phyloP scores from a whole-genome alignment of 768 basidiomycete species.

The Cyclocybe cylindracea region DNA sequence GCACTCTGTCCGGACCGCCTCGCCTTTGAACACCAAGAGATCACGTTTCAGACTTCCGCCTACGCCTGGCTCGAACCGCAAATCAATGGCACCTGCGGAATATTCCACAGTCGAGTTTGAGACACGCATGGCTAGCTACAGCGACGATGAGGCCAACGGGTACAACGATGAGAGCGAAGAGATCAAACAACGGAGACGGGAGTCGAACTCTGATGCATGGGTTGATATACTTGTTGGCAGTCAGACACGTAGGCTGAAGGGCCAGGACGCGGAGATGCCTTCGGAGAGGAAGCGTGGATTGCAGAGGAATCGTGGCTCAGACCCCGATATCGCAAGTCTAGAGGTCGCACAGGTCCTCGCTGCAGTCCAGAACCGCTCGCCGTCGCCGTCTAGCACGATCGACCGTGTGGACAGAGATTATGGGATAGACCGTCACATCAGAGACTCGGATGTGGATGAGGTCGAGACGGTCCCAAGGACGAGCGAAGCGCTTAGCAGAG shows the following conservation, averaged over 20 bases:
- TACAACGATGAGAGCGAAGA: constrained; percentile 36
- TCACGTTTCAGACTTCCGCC: constrained; percentile 64
- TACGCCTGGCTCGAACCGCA: constrained; percentile 49
- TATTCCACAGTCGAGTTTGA: constrained; percentile 84
- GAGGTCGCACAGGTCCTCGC: constrained; percentile 77
- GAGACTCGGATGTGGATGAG: constrained; percentile 52
- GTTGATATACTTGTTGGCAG: constrained; percentile 81
- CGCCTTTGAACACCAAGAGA: constrained; percentile 36
- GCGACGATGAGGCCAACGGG: constrained; percentile 44
- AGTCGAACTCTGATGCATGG: constrained; percentile 75
- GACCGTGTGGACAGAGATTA: constrained; percentile 38
- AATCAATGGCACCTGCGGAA: constrained; percentile 67
- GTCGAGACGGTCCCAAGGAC: constrained; percentile 46
- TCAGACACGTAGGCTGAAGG: constrained; percentile 49
- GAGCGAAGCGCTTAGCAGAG: constrained; percentile 26
- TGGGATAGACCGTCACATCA: constrained; percentile 33
- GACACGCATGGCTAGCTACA: constrained; percentile 72
- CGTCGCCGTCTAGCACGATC: constrained; percentile 33
- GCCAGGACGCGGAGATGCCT: constrained; percentile 50
- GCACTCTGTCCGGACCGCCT: constrained; percentile 30
- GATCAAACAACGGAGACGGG: constrained; percentile 47
- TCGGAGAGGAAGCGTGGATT: constrained; percentile 33
- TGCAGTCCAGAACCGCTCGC: constrained; percentile 42
- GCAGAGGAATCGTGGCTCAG: constrained; percentile 29
- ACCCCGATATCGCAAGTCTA: constrained; percentile 72